Base-by-base conservation (phyloP, 179 eudicot genomes). In the Corrigiola litoralis region DNA sequence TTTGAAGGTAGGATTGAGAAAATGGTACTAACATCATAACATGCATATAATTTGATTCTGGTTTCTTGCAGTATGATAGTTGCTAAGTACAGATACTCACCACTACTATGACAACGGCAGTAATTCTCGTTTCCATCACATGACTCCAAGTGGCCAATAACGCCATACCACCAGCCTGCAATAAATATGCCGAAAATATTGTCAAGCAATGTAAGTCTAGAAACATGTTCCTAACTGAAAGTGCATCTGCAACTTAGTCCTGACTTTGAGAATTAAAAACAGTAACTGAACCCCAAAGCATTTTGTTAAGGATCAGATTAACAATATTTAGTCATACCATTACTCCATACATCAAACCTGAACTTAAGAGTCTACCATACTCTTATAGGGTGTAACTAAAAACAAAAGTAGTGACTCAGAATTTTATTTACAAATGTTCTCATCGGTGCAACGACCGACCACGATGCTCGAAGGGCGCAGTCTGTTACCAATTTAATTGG, bases 131-230 rank as follows among this genome's bases (percentile, higher is more conserved):
- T 83, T 46, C 96, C 85, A 71, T 86, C 90, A 80, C 99, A 95
- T 46, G 81, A 58, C 81, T 91, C 99, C 72, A 88, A 79, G 84
- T 95, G 99, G 47, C 99, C 91, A 57, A 91, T 86, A 64, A 83
- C 78, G 33, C 99, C 99, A 78, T 95, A 95, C 99, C 99, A 90
- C 99, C 99, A 94, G 63, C 98, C 98, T 92, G 82, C 79, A 74
- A 64, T 49, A 11, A 61, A 34, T 70, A 12, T 61, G 27, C 63
- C 67, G 10, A 77, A 44, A 31, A 45, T 49, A 42, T 25, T 13
- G 66, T 66, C 63, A 72, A 46, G 46, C 27, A 21, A 59, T 11
- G 21, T 18, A 17, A 1, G 18, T 18, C 2, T 6, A 5, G 50
- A 58, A 27, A 40, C 16, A 44, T 38, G 24, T 24, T 56, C 27